Percentiles rank a stretch among this genome's conserved stretches.
These are phyloP conservation scores for Diaporthe sp. DNA, from an alignment of 2,329 filamentous ascomycete species.

Conservation along the genomic window DNA sequence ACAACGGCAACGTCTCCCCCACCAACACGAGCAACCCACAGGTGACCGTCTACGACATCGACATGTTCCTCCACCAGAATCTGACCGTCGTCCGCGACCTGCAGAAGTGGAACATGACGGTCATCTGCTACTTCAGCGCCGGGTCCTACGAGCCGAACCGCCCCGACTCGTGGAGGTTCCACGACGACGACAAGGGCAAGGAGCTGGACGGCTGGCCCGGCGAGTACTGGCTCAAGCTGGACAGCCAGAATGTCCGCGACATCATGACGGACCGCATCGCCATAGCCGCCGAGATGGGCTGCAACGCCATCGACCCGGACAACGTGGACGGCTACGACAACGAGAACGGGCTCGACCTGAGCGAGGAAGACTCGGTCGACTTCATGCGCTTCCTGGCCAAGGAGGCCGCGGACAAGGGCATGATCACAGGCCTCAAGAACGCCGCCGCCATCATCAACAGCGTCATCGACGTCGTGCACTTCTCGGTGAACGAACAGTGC, in stretches of 20 bases:
- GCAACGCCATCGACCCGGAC: conserved; percentile 79
- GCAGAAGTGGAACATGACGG: conserved; percentile 66
- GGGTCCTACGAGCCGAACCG: conserved; percentile 77
- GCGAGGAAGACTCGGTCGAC: conserved; percentile 66
- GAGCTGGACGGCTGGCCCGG: conserved; percentile 74
- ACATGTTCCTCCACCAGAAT: conserved; percentile 67
- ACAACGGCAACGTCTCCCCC: conserved; percentile 59
- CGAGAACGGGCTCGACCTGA: conserved; percentile 73
- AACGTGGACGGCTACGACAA: conserved; percentile 79
- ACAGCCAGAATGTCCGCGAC: conserved; percentile 68
- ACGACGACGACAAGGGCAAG: conserved; percentile 68
- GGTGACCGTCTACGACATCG: conserved; percentile 73
- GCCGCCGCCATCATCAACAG: conserved; percentile 69
- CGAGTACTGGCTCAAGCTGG: conserved; percentile 77
- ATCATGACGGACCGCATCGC: conserved; percentile 76
- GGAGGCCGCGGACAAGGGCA: conserved; percentile 65
- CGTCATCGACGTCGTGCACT: conserved; percentile 67
- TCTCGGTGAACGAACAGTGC: conserved; percentile 76
- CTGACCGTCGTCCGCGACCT: conserved; percentile 60
- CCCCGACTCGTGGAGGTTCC: conserved; percentile 69
- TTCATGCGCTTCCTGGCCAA: conserved; percentile 73
- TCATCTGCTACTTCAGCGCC: conserved; percentile 83
- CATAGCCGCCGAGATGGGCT: conserved; percentile 72
- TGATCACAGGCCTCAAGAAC: conserved; percentile 79
- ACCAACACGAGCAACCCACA: conserved; percentile 57